Evolutionary conservation across 192 early-diverging fungal species (phyloP), one percentile per base, ranked within the genome.

Genomic region (Spinellus fusiger): DNA sequence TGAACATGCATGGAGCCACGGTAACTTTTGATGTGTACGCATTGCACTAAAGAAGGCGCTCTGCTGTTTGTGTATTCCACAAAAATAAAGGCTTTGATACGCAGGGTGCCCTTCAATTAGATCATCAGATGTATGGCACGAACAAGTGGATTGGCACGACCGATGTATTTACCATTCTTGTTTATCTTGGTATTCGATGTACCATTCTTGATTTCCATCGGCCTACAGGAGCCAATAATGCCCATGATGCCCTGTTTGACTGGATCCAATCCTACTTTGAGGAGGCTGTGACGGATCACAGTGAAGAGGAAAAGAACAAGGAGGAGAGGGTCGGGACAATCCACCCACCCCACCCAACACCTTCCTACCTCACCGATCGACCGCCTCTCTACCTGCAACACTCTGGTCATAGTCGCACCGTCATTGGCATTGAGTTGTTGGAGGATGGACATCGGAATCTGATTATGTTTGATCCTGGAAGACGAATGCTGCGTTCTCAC

Each of bases 101-200:
- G 0, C 56, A 70, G 7, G 88, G 86, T 2, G 81, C 82, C 1
- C 28, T 32, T 9, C 83, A 89, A 46, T 64, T 87, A 9, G 60
- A 56, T 5, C 73, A 82, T 61, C 77, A 70, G 2, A 78, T 86
- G 7, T 37, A 67, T 12, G 74, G 72, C n/a, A 84, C 83, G 1
- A 32, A 69, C 5, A 86, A 84, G 54, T 89, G 87, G 87, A 87
- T 89, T 53, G 86, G 87, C 0, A 77, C 87, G 0, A 87, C 85
- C 0, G 87, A 89, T 57, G 79, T 80, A 0, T 84, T 82, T 59
- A 78, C 77, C 6, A 71, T 87, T 1, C 56, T 89, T 31, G 69
- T 74, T 0, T 83, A 78, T 13, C 40, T 89, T 0, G 85, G 85
- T 5, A 56, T 82, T 32, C 66, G 64, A 28, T 73, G 78, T 5